Evolutionary conservation across 768 basidiomycete species (phyloP).

Genomic region (Boletus insuetus): DNA sequence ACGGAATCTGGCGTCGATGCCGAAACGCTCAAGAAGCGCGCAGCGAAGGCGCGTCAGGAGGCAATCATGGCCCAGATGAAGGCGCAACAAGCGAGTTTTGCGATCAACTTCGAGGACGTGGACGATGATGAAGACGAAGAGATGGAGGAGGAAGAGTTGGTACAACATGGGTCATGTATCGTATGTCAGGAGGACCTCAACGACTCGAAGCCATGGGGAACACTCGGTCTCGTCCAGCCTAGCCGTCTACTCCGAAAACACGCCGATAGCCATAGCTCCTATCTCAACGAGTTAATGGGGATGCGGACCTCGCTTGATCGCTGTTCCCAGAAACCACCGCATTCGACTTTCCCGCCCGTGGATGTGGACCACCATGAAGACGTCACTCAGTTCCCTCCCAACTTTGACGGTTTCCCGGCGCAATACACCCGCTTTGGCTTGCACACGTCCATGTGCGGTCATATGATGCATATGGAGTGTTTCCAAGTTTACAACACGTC

Average conservation of each 20-base stretch:
- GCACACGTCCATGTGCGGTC: conserved; percentile 85
- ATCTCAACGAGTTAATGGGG: conserved; percentile 72
- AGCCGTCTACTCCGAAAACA: conserved; percentile 80
- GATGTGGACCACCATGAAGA: conserved; percentile 25
- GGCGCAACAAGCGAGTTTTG: conserved; percentile 84
- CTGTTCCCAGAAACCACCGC: conserved; percentile 20
- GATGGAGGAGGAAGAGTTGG: conserved; percentile 42
- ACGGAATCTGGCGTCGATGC: conserved; percentile 42
- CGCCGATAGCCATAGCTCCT: conserved; percentile 56
- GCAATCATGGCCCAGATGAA: conserved; percentile 97
- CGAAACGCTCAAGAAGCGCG: conserved; percentile 73
- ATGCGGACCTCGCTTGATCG: conserved; percentile 68
- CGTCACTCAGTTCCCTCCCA: conserved; percentile 45
- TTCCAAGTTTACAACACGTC: conserved; percentile 88
- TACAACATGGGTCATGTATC: conserved; percentile 89
- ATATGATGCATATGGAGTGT: conserved; percentile 96
- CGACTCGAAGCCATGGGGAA: conserved; percentile 70
- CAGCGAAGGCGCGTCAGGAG: conserved; percentile 88
- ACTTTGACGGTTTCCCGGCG: conserved; percentile 73
- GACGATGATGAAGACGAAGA: conserved; percentile 64
- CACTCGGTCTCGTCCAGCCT: conserved; percentile 83
- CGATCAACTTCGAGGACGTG: conserved; percentile 73
- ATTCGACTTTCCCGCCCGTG: conserved; percentile 35
- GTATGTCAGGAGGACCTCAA: conserved; percentile 96
- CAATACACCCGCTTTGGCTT: conserved; percentile 81